A percentile compares a stretch with the other conserved stretches of the same genome.
Conservation (phyloP, 805 yeast genomes). For the Alloascoidea africana region DNA sequence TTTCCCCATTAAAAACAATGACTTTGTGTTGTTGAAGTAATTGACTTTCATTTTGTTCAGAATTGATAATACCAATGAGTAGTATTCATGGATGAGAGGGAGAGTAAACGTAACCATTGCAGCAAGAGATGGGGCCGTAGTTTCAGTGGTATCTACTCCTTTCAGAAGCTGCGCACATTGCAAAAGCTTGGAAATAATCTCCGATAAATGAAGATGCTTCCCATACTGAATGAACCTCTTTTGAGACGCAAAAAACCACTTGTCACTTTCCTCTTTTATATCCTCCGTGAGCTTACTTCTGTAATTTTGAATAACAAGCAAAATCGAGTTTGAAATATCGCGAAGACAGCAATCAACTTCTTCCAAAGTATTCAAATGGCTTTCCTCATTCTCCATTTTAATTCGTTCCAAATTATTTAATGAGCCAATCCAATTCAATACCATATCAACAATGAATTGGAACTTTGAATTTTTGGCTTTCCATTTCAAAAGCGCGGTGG, state of each 20-base stretch:
- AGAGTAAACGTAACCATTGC: conserved; percentile 39
- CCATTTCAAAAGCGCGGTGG: conserved; percentile 20
- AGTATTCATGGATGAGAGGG: conserved; percentile 53
- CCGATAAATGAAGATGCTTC: conserved; percentile 28
- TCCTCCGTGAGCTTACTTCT: conserved; percentile 15
- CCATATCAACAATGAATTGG: conserved; percentile 32
- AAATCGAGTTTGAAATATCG: conserved; percentile 37
- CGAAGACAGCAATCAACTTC: conserved; percentile 20
- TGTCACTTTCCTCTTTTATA: conserved; percentile 36
- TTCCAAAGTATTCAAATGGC: conserved; percentile 18
- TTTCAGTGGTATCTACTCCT: conserved; percentile 21
- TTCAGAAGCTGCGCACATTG: conserved; percentile 21
- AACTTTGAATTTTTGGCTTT: conserved; percentile 15
- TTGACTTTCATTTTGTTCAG: conserved; percentile 27
- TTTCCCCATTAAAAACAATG: conserved; percentile 42
- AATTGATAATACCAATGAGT: conserved; percentile 28
- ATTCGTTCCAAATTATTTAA: neutral
- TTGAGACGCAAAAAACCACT: conserved; percentile 49
- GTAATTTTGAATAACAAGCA: conserved; percentile 54
- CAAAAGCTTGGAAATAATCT: too few species aligned
- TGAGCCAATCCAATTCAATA: conserved; percentile 29
- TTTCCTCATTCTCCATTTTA: conserved; percentile 1
- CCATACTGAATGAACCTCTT: conserved; percentile 25
- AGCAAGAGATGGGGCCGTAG: too few species aligned
- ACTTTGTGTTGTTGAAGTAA: conserved; percentile 41